Evolutionary conservation across 164 flowering plant genomes (phyloP), one percentile per base, ranked within the genome.

Genomic region (Liriodendron chinense): DNA sequence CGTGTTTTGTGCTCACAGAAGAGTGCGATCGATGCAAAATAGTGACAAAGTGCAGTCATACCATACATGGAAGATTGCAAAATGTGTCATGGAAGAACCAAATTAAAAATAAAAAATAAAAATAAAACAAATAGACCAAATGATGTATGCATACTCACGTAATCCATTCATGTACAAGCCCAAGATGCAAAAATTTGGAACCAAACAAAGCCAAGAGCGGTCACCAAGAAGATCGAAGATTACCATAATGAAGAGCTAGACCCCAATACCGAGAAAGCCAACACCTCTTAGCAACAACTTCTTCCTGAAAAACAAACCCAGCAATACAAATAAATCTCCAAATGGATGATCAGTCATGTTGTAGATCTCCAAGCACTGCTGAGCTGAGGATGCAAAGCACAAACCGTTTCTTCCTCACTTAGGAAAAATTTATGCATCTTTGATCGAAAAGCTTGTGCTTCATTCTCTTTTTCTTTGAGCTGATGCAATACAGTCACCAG

Each of bases 191-290:
- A 53, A 16, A 53, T 53, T 16, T 12, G 2, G 18, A 53, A 53
- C 13, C 16, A 53, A 53, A 16, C 59, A 53, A 53, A 53, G 18
- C 59, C 18, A 53, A 53, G 18, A 53, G 59, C 59, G 2, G 8
- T 53, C 13, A 53, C 18, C 59, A 53, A 53, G 59, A 53, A 10
- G 18, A 53, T 53, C 72, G 78, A 77, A 75, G 9, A 65, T 80
- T 94, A 96, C 99, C 99, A 84, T 92, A 84, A 47, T 86, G 88
- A 74, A 91, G 91, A 80, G 99, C 97, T 79, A 96, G 86, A 69
- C 94, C 91, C 99, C 99, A 96, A 80, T 94, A 93, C 50, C 99
- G 98, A 86, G 98, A 92, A 81, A 96, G 97, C 99, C 99, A 96
- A 80, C 99, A 96, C 77, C 99, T 91, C 87, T 94, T 96, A 67